These are phyloP conservation scores for Mallotus japonicus DNA, from an alignment of 441 rosid genomes.

Conservation along the genomic window DNA sequence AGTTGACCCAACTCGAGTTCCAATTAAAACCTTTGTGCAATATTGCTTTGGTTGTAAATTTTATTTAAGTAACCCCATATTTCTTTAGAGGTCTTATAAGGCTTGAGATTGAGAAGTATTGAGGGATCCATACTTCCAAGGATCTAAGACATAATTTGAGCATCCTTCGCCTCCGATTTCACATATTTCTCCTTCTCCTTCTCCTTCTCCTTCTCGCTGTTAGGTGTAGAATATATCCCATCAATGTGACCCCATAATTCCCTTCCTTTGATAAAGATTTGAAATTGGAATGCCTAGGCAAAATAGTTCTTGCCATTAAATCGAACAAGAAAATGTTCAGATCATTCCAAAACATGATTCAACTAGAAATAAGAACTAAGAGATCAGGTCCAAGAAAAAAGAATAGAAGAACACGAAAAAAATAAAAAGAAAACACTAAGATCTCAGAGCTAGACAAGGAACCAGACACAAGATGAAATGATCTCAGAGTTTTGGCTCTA, in stretches of 20 bases:
- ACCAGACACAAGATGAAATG: no score
- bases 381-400: not conserved
- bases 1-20: constrained; percentile 12
- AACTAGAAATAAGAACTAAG: not conserved
- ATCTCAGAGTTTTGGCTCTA: no score
- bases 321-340: not conserved
- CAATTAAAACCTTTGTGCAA: constrained; percentile 7
- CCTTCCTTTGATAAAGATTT: no score
- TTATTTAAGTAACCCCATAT: constrained; percentile 9
- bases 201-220: not conserved
- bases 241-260: constrained; percentile 1
- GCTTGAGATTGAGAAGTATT: no score
- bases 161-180: no score
- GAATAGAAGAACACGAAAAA: not conserved
- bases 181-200: no score
- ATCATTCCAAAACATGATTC: constrained; percentile 4
- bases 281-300: constrained; percentile 18
- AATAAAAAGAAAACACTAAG: no score
- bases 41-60: constrained; percentile 7
- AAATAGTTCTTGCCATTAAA: constrained; percentile 26
- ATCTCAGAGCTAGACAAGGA: no score
- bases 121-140: no score
- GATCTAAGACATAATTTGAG: no score
- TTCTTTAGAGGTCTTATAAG: constrained; percentile 10
- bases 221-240: not conserved